A percentile compares a stretch with the other conserved stretches of the same genome.
phyloP scores from a whole-genome alignment of 306 rosid species.

The Oxytropis ochrocephala region DNA sequence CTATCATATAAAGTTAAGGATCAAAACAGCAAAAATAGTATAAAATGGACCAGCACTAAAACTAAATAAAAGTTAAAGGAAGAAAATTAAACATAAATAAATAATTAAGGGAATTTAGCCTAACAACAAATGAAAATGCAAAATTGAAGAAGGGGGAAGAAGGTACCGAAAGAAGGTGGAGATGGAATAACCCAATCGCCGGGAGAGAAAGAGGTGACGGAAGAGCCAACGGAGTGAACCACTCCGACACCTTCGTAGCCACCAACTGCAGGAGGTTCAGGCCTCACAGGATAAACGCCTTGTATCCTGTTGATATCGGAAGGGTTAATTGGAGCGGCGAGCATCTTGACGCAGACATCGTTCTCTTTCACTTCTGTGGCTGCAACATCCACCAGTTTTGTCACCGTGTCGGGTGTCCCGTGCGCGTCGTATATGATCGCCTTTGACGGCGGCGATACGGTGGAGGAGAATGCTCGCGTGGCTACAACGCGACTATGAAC shows the following conservation, averaged over 20 bases:
- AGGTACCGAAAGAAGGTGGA: slow-evolving; percentile 72
- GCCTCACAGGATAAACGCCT: slow-evolving; percentile 93
- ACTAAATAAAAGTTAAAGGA: too few relatives aligned
- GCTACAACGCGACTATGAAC: background rate
- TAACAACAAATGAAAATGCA: background rate
- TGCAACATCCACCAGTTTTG: slow-evolving; percentile 47
- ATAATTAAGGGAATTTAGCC: too few relatives aligned
- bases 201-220: slow-evolving; percentile 46
- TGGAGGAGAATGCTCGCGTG: slow-evolving; percentile 45
- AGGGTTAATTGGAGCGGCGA: slow-evolving; percentile 89
- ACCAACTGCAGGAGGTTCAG: slow-evolving; percentile 80
- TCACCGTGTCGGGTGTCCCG: slow-evolving; percentile 76
- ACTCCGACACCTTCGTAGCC: slow-evolving; percentile 95
- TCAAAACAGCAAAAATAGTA: too few relatives aligned
- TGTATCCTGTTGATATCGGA: slow-evolving; percentile 82
- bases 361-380: slow-evolving; percentile 61
- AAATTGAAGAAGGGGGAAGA: background rate
- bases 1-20: too few relatives aligned
- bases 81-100: too few relatives aligned
- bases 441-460: slow-evolving; percentile 76
- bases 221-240: slow-evolving; percentile 62
- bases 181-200: slow-evolving; percentile 95
- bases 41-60: too few relatives aligned
- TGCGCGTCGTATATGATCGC: slow-evolving; percentile 73
- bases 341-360: slow-evolving; percentile 84